Evolutionary conservation across 306 rosid species (phyloP).

Genomic region (Cicer bijugum): DNA sequence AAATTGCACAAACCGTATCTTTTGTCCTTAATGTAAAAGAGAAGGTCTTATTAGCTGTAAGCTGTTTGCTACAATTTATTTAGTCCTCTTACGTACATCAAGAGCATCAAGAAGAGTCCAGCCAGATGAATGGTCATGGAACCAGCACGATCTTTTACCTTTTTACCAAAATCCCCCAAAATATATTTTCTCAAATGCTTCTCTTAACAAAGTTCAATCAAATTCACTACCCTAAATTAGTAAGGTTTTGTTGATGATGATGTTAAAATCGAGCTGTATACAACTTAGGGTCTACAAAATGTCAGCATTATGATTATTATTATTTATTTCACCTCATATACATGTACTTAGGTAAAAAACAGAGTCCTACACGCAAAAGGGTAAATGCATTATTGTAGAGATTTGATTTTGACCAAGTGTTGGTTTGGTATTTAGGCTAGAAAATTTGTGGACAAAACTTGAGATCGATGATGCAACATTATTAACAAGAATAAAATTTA

Average conservation of each 20-base stretch:
- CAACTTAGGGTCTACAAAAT: constrained; percentile 26
- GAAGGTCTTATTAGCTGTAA: constrained; percentile 45
- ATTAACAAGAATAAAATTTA: background rate
- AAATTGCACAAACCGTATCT: constrained; percentile 24
- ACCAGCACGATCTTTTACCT: background rate
- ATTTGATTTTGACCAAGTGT: constrained; percentile 30
- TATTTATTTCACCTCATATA: background rate
- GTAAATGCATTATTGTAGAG: background rate
- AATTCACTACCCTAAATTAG: background rate
- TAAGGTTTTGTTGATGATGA: background rate
- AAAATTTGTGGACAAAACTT: constrained; percentile 46
- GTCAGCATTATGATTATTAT: background rate
- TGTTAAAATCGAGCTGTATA: constrained; percentile 40
- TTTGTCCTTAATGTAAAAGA: constrained; percentile 41
- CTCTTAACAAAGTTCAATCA: constrained; percentile 8
- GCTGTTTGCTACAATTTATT: constrained; percentile 8
- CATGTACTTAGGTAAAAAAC: constrained; percentile 23
- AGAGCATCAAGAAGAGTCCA: constrained; percentile 37
- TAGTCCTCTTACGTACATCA: constrained; percentile 16
- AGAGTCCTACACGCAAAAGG: constrained; percentile 39
- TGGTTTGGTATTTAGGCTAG: constrained; percentile 30
- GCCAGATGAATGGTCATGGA: constrained; percentile 21
- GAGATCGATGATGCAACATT: constrained; percentile 7
- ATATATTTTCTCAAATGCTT: constrained; percentile 31
- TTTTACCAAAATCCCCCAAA: constrained; percentile 44